Evolutionary conservation across 495 filamentous ascomycete species (phyloP).

Genomic region (Trichoderma erinaceum): DNA sequence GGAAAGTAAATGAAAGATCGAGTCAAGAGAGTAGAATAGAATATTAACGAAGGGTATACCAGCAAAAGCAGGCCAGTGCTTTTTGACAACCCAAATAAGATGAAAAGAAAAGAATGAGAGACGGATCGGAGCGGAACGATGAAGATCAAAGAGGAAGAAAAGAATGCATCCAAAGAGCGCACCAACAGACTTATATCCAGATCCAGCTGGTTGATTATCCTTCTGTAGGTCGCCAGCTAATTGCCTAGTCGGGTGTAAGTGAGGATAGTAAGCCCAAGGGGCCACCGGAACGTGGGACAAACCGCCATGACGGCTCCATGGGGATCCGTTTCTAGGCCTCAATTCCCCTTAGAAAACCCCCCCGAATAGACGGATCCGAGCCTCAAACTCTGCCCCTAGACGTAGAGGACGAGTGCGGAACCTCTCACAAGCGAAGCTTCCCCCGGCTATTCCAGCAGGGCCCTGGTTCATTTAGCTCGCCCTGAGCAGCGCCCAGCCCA

Average conservation of each 20-base stretch:
- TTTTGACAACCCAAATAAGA: constrained; percentile 21
- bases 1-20: constrained; percentile 22
- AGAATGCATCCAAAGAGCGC: neutral
- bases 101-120: constrained; percentile 15
- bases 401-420: neutral
- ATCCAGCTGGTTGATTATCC: neutral
- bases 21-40: constrained; percentile 18
- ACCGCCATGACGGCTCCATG: neutral
- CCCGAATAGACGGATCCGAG: constrained; percentile 10
- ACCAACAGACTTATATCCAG: neutral
- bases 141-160: neutral
- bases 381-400: constrained; percentile 1
- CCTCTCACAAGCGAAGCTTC: neutral
- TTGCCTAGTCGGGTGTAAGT: constrained; percentile 5
- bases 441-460: neutral
- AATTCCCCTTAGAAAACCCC: neutral
- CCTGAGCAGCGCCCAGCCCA: constrained; percentile 12
- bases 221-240: neutral
- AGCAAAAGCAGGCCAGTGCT: constrained; percentile 54
- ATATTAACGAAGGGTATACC: constrained; percentile 31
- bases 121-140: constrained; percentile 14
- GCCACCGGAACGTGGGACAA: constrained; percentile 8
- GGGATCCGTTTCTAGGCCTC: constrained; percentile 8
- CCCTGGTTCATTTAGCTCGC: constrained; percentile 5
- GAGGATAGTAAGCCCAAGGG: neutral